Conservation (phyloP, 2,329 filamentous ascomycete genomes). For the Apiospora hydei region DNA sequence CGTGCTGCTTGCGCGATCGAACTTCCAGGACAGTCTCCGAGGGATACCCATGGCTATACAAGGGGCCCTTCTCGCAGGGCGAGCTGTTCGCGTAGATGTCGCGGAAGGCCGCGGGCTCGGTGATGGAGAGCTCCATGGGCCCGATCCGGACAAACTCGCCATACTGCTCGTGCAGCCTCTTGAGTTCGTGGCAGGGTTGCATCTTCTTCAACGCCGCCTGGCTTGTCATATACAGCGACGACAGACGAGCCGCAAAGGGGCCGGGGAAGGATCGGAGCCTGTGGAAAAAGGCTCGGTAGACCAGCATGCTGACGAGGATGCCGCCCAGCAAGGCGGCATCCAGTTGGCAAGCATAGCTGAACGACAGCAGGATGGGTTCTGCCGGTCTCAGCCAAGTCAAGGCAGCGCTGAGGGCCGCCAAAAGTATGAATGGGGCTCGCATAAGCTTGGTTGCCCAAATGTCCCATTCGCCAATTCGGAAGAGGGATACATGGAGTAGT, state of each 20-base stretch:
- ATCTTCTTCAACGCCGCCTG: slow-evolving; percentile 3
- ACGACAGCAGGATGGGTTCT: not conserved
- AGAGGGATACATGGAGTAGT: slow-evolving; percentile 14
- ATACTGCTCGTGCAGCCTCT: slow-evolving; percentile 21
- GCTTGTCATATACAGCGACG: slow-evolving; percentile 21
- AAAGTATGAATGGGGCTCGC: not conserved
- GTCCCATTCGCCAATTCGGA: slow-evolving; percentile 26
- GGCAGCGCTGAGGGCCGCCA: not conserved
- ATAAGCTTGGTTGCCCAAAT: slow-evolving; percentile 1
- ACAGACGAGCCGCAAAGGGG: slow-evolving; percentile 23
- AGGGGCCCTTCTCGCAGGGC: slow-evolving; percentile 4
- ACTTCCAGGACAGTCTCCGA: not conserved
- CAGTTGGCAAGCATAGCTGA: not conserved
- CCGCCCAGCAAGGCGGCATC: slow-evolving; percentile 13
- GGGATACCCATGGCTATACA: slow-evolving; percentile 16
- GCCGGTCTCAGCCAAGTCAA: not conserved
- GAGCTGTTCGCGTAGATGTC: slow-evolving; percentile 28
- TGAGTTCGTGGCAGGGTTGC: not conserved
- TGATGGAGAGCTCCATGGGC: slow-evolving; percentile 28
- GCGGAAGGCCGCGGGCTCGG: slow-evolving; percentile 8
- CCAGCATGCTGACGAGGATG: slow-evolving; percentile 20
- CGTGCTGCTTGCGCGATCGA: slow-evolving; percentile 22
- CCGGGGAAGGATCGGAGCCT: slow-evolving; percentile 23
- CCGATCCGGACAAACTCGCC: slow-evolving; percentile 23
- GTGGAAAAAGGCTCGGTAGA: slow-evolving; percentile 26